Evolutionary conservation across 768 basidiomycete genomes (phyloP).

Genomic region (Tricholoma bakamatsutake): DNA sequence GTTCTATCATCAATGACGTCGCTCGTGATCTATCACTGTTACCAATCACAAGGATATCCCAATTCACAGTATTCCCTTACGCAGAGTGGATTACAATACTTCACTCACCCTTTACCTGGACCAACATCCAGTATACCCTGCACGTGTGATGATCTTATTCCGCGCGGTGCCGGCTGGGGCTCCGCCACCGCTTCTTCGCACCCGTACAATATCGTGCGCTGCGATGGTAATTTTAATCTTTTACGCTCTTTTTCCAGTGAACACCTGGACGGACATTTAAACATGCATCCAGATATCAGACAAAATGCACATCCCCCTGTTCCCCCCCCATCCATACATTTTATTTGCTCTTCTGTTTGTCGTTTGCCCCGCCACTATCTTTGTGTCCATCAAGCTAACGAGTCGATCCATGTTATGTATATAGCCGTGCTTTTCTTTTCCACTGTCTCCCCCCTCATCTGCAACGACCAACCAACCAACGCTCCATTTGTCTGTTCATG

Average conservation of each 20-base stretch:
- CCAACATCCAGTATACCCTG: slow-evolving; percentile 18
- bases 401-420: slow-evolving; percentile 17
- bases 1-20: slow-evolving; percentile 19
- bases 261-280: slow-evolving; percentile 26
- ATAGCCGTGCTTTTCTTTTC: slow-evolving; percentile 12
- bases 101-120: slow-evolving; percentile 3
- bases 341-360: slow-evolving; percentile 10
- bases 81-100: slow-evolving; percentile 11
- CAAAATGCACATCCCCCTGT: slow-evolving; percentile 12
- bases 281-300: slow-evolving; percentile 19
- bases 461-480: background rate
- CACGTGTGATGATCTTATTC: slow-evolving; percentile 15
- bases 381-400: slow-evolving; percentile 16
- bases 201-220: slow-evolving; percentile 13
- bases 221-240: slow-evolving; percentile 18
- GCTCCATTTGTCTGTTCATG: background rate
- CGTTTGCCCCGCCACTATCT: slow-evolving; percentile 3
- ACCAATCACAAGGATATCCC: slow-evolving; percentile 8
- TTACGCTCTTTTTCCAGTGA: slow-evolving; percentile 21
- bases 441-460: background rate
- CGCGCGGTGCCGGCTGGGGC: slow-evolving; percentile 14
- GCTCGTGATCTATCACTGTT: slow-evolving; percentile 22
- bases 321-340: slow-evolving; percentile 15
- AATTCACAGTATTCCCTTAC: slow-evolving; percentile 7
- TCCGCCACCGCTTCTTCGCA: slow-evolving; percentile 4